Base-by-base conservation (phyloP, 148 eudicot genomes). In the Chenopodium suecicum region DNA sequence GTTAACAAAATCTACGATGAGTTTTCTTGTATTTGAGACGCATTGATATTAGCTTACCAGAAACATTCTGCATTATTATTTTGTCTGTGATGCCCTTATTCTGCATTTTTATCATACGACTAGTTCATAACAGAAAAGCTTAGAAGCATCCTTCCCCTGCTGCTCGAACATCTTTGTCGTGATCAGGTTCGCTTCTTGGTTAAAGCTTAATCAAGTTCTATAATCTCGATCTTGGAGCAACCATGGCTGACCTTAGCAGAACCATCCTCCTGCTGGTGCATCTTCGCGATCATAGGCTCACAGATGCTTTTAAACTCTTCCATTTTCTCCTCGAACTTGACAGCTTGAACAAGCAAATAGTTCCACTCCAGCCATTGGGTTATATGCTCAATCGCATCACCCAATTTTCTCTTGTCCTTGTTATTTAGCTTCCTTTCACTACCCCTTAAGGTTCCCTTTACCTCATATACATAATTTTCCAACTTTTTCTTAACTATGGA, bases 311-410 rank as follows among this genome's bases (percentile, higher is more conserved):
- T 22, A 27, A 71, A 27, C 52, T 71, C 74, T 71, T 71, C 52
- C 46, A 71, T 71, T 71, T 71, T 41, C 74, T 71, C 74, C 52
- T 71, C 74, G 10, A 71, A 71, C 54, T 41, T 71, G 29, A 6
- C 4, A 1, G 73, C 23, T 5, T 70, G 23, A 37, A 23, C 47
- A 34, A 70, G 73, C 73, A 70, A 4, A 19, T 70, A 23, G 50
- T 70, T 70, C 73, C 73, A 70, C 25, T 70, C 48, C 41, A 70
- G 50, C 73, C 73, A 70, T 23, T 8, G 73, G 48, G 73, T 19
- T 70, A 37, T 20, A 10, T 70, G 48, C 73, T 70, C 48, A 70
- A 70, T 70, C 0, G 25, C 73, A 37, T 70, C 48, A 9, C 48
- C 48, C 23, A 37, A 6, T 37, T 70, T 70, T 17, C 73, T 37